Base-by-base conservation (phyloP, 306 rosid species). In the Cicer cuneatum region DNA sequence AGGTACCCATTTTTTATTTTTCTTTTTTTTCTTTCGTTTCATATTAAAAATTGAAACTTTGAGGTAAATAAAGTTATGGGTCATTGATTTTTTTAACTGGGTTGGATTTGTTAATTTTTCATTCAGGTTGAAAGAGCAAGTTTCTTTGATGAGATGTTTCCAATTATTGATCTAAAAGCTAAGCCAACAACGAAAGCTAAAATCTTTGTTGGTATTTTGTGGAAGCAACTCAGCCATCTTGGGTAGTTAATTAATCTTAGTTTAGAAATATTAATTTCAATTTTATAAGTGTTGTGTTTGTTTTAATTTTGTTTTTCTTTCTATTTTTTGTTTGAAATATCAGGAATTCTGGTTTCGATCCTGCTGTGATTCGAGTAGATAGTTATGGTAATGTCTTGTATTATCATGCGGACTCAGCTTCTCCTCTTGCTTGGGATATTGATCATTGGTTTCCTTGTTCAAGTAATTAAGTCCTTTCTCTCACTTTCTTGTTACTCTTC, bases 401-500 rank as follows among this genome's bases (percentile, higher is more conserved):
- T 75, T 95, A 78, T 83, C 97, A 92, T 66, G 99, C 99, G 8
- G 99, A 95, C 71, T 89, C 97, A 13, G 91, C 92, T 4, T 95
- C 99, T 76, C 97, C 99, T 54, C 89, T 95, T 29, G 93, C 99
- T 82, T 95, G 99, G 99, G 98, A 92, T 16, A 77, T 95, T 12
- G 97, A 95, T 85, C 99, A 95, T 46, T 95, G 97, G 97, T 95
- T 95, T 86, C 99, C 99, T 72, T 85, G 92, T 87, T 90, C 98
- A 85, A 92, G 97, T 95, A 47, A 63, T 76, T 10, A 24, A 52
- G 54, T 33, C 47, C 48, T 69, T 48, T 59, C 41, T 74, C 49
- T 66, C 68, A 42, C 12, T 15, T 40, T 75, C 73, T 63, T 56
- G 58, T 59, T 61, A 57, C 51, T 66, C 59, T 46, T 56, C 11